Percentiles rank a stretch among this genome's conserved stretches.
Evolutionary conservation across 768 basidiomycete species (phyloP).

Genomic region (Grammothele lineata): DNA sequence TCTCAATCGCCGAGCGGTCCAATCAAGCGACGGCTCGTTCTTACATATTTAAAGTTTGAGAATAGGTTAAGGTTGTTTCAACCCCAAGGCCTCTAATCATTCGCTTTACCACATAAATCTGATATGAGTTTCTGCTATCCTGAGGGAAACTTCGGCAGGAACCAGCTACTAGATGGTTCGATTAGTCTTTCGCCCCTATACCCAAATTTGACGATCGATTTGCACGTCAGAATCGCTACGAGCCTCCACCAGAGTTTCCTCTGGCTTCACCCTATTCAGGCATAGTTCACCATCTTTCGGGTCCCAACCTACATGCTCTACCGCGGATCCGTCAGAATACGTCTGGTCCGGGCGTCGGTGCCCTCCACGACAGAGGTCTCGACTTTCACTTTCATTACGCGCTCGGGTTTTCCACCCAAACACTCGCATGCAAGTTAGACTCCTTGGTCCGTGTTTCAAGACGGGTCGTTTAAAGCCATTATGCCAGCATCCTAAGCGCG

Average conservation of each 20-base stretch:
- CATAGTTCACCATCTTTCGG: conserved; percentile 91
- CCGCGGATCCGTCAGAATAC: conserved; percentile 71
- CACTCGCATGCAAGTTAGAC: no score
- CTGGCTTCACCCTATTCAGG: conserved; percentile 89
- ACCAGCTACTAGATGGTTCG: conserved; percentile 93
- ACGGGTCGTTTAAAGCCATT: no score
- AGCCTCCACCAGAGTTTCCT: conserved; percentile 96
- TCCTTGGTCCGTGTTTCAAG: no score
- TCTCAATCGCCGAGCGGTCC: conserved; percentile 54
- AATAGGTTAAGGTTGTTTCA: conserved; percentile 86
- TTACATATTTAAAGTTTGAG: conserved; percentile 68
- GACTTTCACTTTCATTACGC: no score
- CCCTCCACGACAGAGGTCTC: conserved; percentile 59
- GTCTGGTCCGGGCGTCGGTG: conserved; percentile 73
- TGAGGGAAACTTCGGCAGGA: conserved; percentile 88
- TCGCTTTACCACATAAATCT: conserved; percentile 69
- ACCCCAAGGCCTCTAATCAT: conserved; percentile 91
- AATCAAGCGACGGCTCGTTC: conserved; percentile 47
- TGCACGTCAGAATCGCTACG: conserved; percentile 95
- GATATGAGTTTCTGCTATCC: conserved; percentile 62
- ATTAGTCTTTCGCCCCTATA: conserved; percentile 97
- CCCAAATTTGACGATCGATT: conserved; percentile 94
- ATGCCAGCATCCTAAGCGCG: no score
- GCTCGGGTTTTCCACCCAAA: no score
- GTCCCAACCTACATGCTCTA: conserved; percentile 84